phyloP scores from a whole-genome alignment of 768 basidiomycete species.

The Rhodosporidiobolus sp. region DNA sequence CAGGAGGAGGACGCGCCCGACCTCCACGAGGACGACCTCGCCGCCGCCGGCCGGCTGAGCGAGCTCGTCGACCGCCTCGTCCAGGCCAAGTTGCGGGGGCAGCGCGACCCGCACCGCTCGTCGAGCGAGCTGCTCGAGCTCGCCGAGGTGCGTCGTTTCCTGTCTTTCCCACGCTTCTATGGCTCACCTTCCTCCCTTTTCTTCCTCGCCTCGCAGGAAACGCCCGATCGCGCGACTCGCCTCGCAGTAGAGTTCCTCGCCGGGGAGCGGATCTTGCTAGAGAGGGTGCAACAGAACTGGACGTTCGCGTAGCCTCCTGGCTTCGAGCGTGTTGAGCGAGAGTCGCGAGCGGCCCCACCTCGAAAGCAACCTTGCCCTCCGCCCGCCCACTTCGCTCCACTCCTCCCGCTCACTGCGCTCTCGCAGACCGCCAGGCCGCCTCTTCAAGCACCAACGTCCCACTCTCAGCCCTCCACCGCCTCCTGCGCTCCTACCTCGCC shows the following conservation, averaged over 20 bases:
- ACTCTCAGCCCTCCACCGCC: background rate
- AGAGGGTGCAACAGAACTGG: background rate
- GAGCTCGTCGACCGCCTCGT: background rate
- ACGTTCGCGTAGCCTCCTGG: background rate
- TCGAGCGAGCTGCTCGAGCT: background rate
- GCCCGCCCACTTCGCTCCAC: too few species aligned
- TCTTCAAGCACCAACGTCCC: too few species aligned
- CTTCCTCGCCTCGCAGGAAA: background rate
- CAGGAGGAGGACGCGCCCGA: background rate
- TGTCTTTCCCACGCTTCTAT: background rate
- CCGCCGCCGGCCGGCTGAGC: background rate
- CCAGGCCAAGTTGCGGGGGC: too few species aligned
- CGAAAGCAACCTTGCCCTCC: too few species aligned
- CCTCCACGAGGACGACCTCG: background rate
- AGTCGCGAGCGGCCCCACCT: too few species aligned
- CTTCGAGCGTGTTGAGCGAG: background rate
- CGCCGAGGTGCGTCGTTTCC: background rate
- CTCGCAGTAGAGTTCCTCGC: constrained; percentile 1
- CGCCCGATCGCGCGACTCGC: background rate
- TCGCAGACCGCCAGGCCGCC: background rate
- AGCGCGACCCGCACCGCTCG: background rate
- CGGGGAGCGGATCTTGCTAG: background rate
- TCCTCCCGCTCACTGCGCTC: too few species aligned
- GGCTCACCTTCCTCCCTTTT: too few species aligned
- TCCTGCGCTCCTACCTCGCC: too few species aligned